These are phyloP conservation scores for Gaertneriomyces semiglobifer DNA, from an alignment of 192 early-diverging fungal species.

Conservation along the genomic window DNA sequence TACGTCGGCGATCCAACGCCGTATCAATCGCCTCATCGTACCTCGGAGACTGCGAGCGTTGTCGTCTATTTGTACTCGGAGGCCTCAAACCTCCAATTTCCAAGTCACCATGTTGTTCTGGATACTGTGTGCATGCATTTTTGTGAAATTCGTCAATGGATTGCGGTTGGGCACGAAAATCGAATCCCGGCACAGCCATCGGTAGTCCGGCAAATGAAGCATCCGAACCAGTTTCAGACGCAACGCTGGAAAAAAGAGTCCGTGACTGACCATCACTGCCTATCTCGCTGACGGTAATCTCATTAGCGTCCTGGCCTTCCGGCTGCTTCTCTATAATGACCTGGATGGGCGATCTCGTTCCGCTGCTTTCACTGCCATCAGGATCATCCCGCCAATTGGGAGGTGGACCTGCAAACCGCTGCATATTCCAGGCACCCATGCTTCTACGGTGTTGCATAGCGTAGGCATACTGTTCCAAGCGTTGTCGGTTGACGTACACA, in stretches of 20 bases:
- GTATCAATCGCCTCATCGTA: no score
- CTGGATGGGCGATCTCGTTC: slow-evolving; percentile 13
- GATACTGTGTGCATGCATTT: not conserved
- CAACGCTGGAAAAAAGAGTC: slow-evolving; percentile 13
- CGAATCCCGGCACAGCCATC: not conserved
- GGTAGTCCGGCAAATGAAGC: not conserved
- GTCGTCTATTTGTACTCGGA: not conserved
- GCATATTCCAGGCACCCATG: not conserved
- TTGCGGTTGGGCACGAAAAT: not conserved
- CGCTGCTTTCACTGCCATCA: not conserved
- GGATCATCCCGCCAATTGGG: not conserved
- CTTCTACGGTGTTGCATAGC: not conserved
- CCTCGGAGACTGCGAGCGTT: no score
- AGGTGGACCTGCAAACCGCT: not conserved
- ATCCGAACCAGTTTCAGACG: not conserved
- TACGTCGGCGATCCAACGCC: no score
- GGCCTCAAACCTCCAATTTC: not conserved
- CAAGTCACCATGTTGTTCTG: not conserved
- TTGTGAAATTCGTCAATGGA: not conserved
- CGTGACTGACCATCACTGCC: slow-evolving; percentile 5
- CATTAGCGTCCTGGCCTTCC: slow-evolving; percentile 5
- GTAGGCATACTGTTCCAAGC: not conserved
- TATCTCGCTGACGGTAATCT: slow-evolving; percentile 17
- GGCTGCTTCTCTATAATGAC: slow-evolving; percentile 23
- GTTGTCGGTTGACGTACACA: not conserved